Conservation (phyloP, 352 stramenopile species). For the Phytophthora fragariae region DNA sequence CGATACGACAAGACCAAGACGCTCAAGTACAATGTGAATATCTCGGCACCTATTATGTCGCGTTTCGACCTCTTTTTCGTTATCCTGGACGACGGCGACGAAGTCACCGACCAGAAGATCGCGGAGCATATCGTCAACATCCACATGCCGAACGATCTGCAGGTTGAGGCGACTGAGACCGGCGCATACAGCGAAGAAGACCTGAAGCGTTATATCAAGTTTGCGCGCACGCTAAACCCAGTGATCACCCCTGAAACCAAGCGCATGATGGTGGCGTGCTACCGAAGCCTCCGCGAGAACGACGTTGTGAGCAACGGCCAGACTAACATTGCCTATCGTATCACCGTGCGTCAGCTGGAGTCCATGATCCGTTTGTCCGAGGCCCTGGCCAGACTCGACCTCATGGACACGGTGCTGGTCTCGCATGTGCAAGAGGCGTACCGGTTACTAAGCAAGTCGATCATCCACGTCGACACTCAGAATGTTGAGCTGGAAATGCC, state of each 20-base stretch:
- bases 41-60: slow-evolving; percentile 97
- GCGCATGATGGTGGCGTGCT: slow-evolving; percentile 97
- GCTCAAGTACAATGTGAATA: slow-evolving; percentile 91
- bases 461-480: slow-evolving; percentile 99
- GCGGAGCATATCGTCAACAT: slow-evolving; percentile 98
- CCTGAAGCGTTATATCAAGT: slow-evolving; percentile 97
- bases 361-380: slow-evolving; percentile 98
- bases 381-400: slow-evolving; percentile 95
- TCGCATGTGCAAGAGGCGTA: slow-evolving; percentile 97
- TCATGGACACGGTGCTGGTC: slow-evolving; percentile 92
- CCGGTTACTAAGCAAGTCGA: slow-evolving; percentile 97
- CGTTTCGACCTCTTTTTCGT: slow-evolving; percentile 99
- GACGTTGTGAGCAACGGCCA: slow-evolving; percentile 93
- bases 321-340: slow-evolving; percentile 97
- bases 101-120: slow-evolving; percentile 94
- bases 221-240: slow-evolving; percentile 68
- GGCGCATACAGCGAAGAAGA: slow-evolving; percentile 78
- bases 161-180: slow-evolving; percentile 31
- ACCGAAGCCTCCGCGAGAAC: slow-evolving; percentile 97
- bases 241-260: slow-evolving; percentile 81
- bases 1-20: slow-evolving; percentile 93
- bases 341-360: slow-evolving; percentile 99
- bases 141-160: slow-evolving; percentile 82
- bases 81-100: slow-evolving; percentile 97
- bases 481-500: slow-evolving; percentile 94